Percentiles rank a stretch among this genome's conserved stretches.
Evolutionary conservation across 768 basidiomycete species (phyloP).

Genomic region (Grammothele lineata): DNA sequence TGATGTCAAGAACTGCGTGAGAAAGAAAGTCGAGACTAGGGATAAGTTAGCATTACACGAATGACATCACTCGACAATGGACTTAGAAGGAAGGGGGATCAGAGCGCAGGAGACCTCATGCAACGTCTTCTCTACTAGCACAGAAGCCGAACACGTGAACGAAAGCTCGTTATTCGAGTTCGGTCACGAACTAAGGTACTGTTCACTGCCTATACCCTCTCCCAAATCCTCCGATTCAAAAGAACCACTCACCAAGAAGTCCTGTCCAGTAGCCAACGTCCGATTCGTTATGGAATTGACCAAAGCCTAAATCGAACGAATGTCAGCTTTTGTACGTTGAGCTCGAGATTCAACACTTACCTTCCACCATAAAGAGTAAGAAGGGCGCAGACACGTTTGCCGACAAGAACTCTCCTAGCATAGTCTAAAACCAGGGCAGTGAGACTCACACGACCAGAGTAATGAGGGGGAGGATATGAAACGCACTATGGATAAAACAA

Average conservation of each 20-base stretch:
- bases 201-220: too few relatives aligned
- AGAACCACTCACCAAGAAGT: constrained; percentile 54
- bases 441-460: background rate
- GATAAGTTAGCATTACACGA: background rate
- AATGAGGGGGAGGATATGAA: constrained; percentile 5
- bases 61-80: too few relatives aligned
- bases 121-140: too few relatives aligned
- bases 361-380: constrained; percentile 92
- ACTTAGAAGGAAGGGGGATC: too few relatives aligned
- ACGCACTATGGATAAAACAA: constrained; percentile 81
- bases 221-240: background rate
- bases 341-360: constrained; percentile 29
- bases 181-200: too few relatives aligned
- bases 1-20: constrained; percentile 94
- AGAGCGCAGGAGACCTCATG: too few relatives aligned
- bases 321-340: background rate
- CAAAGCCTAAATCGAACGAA: constrained; percentile 45
- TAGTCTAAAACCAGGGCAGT: constrained; percentile 55
- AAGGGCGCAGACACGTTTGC: constrained; percentile 94
- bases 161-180: too few relatives aligned
- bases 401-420: constrained; percentile 92
- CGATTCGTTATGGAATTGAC: constrained; percentile 70
- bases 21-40: constrained; percentile 78
- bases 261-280: constrained; percentile 90
- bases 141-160: too few relatives aligned